Evolutionary conservation across 73 alveolate species (phyloP).

Genomic region (Paramecium primaurelia): DNA sequence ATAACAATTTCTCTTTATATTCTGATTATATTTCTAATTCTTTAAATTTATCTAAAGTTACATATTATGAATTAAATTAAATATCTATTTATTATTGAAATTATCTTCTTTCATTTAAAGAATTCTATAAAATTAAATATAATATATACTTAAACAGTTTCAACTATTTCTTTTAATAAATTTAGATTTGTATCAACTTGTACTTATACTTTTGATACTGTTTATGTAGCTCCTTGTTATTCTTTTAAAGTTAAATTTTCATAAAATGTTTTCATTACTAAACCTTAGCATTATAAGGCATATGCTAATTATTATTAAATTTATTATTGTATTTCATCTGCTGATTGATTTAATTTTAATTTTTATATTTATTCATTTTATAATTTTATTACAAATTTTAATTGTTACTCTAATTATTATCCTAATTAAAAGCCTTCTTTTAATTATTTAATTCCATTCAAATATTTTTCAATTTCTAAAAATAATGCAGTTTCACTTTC

Average conservation of each 20-base stretch:
- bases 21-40: background rate
- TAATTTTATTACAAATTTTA: constrained; percentile 13
- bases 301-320: background rate
- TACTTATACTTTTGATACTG: background rate
- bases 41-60: background rate
- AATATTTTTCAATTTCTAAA: constrained; percentile 51
- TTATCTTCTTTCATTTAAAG: background rate
- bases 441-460: constrained; percentile 36
- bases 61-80: constrained; percentile 8
- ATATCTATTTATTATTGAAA: background rate
- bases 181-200: background rate
- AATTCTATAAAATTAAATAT: background rate
- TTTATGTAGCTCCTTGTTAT: background rate
- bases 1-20: background rate
- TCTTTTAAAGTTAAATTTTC: constrained; percentile 8
- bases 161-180: constrained; percentile 6
- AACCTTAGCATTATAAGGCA: background rate
- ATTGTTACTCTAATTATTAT: constrained; percentile 8
- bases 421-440: constrained; percentile 29
- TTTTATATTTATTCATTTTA: constrained; percentile 47
- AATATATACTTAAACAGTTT: constrained; percentile 15
- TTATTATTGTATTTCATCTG: background rate
- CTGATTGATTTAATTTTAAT: constrained; percentile 19
- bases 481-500: constrained; percentile 55
- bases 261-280: constrained; percentile 10